phyloP scores from a whole-genome alignment of 1,139 yeast species.

The Debaryomyces psychrophilus region DNA sequence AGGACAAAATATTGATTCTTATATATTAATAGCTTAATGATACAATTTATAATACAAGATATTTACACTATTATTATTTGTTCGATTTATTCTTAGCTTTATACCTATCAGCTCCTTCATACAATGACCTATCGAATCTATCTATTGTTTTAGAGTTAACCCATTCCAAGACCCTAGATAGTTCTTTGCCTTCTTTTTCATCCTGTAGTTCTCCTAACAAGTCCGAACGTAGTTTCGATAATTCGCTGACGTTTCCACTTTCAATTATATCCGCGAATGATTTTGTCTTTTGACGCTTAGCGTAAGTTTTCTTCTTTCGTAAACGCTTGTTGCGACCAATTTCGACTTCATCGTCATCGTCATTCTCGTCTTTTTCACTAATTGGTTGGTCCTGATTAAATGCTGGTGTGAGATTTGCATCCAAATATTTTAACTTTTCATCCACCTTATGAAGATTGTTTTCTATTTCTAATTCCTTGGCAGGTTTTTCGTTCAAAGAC shows the following conservation, averaged over 20 bases:
- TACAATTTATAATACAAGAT: conserved; percentile 9
- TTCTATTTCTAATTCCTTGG: conserved; percentile 45
- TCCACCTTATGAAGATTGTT: conserved; percentile 37
- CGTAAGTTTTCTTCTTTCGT: conserved; percentile 11
- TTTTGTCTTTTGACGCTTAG: conserved; percentile 16
- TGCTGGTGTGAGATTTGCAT: conserved; percentile 14
- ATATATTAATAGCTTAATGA: conserved; percentile 5
- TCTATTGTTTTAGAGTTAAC: conserved; percentile 61
- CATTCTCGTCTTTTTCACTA: conserved; percentile 19
- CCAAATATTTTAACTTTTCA: conserved; percentile 29
- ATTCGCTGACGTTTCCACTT: conserved; percentile 13
- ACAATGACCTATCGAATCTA: conserved; percentile 52
- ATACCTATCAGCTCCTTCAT: conserved; percentile 56
- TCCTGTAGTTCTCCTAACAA: conserved; percentile 28
- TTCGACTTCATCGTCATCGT: conserved; percentile 23
- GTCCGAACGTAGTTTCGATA: conserved; percentile 15
- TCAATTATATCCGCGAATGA: conserved; percentile 13
- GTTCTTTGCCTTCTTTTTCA: conserved; percentile 41
- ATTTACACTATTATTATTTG: conserved; percentile 11
- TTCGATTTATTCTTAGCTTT: conserved; percentile 26
- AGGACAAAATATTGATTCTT: conserved; percentile 10
- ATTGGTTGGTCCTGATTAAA: conserved; percentile 12
- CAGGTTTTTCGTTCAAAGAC: conserved; percentile 42
- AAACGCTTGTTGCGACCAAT: conserved; percentile 22
- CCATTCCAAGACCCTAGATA: conserved; percentile 59